These are phyloP conservation scores for Colletotrichum coccodes DNA, from an alignment of 2,329 filamentous ascomycete genomes.

Conservation along the genomic window DNA sequence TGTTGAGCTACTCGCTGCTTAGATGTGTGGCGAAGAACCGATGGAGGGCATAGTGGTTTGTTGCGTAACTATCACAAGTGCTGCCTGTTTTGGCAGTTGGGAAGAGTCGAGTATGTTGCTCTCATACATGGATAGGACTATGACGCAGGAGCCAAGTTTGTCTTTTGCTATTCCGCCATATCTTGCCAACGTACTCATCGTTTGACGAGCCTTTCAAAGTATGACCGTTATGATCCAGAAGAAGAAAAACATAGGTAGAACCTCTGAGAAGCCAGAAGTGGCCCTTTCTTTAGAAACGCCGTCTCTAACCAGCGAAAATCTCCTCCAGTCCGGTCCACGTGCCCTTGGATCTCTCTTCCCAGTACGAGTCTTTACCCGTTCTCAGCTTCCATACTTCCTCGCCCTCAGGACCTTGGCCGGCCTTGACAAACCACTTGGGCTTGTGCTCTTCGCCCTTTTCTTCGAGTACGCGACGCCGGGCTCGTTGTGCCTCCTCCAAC, in stretches of 20 bases:
- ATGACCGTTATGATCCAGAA: neutral
- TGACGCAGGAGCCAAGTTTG: neutral
- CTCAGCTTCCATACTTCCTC: conserved; percentile 82
- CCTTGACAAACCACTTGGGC: conserved; percentile 86
- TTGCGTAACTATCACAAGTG: too few relatives aligned
- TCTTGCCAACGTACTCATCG: neutral
- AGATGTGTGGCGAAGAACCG: too few relatives aligned
- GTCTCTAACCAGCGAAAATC: conserved; percentile 51
- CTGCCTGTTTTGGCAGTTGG: neutral
- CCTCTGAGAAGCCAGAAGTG: neutral
- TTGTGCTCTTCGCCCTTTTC: conserved; percentile 76
- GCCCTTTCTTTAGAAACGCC: neutral
- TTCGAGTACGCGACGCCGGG: conserved; percentile 79
- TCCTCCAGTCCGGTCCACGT: conserved; percentile 70
- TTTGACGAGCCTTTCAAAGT: neutral
- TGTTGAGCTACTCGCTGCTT: too few relatives aligned
- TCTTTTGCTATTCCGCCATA: neutral
- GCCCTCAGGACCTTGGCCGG: conserved; percentile 65
- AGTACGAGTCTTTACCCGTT: conserved; percentile 88
- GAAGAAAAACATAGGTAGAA: neutral
- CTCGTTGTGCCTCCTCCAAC: conserved; percentile 87
- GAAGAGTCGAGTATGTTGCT: neutral
- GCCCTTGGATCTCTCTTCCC: conserved; percentile 82
- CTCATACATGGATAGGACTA: neutral
- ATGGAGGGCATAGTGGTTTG: too few relatives aligned